Base-by-base conservation (phyloP, 2,329 filamentous ascomycete genomes). In the Colletotrichum karsti region DNA sequence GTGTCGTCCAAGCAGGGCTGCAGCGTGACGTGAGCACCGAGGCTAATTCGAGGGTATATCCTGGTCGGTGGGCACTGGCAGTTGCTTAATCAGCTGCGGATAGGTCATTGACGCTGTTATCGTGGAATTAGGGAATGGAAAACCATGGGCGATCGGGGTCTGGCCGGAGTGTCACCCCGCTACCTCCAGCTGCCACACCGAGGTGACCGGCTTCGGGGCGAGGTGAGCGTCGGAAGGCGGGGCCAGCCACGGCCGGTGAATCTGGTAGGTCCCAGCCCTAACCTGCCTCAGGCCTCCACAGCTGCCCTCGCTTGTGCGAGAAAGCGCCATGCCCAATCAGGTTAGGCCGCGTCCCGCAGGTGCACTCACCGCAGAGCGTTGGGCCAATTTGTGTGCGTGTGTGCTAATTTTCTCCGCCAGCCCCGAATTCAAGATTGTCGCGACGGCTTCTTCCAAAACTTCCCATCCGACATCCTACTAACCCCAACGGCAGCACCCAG, bases 191-290 rank as follows among this genome's bases (percentile, higher is more conserved):
- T 50, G 9, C 33, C 51, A 46, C 64, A 63, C 64, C 59, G 28
- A 30, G 24, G 22, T 44, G 53, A 37, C n/a, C 9, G n/a, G 2
- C 22, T 30, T 13, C 33, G n/a, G 33, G 8, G 3, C 6, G 15
- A 59, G n/a, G 46, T 66, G 39, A 62, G 46, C 12, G 37, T 5
- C 8, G 15, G n/a, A 10, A 37, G 50, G 18, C 10, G 37, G 10
- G 51, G 22, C 7, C 6, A 12, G 24, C 5, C n/a, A 35, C 26
- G 26, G 3, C 20, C 13, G 22, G 33, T 41, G 13, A 26, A 18
- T 64, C 30, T 67, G 56, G 71, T 82, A 82, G 80, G 80, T 81
- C 77, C 82, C 70, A 69, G 74, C 80, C 80, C 80, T 82, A 82
- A 81, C 72, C 73, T 75, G 64, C 69, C 72, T 70, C 69, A 66